phyloP scores from a whole-genome alignment of 164 flowering plant species.

The Akebia trifoliata region DNA sequence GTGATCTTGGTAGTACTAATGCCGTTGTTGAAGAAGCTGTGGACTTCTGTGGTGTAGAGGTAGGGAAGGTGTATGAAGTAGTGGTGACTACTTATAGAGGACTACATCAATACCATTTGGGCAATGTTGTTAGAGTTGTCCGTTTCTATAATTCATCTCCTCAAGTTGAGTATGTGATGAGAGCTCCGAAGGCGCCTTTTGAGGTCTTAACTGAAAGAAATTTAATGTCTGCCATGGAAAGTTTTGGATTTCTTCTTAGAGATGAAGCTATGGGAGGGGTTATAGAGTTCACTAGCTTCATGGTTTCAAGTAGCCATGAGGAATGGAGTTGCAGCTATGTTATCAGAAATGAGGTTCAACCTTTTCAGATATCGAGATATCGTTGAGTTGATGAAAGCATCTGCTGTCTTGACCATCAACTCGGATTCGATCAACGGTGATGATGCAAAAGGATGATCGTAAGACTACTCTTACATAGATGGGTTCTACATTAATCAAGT shows the following conservation, averaged over 20 bases:
- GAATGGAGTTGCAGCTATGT: slow-evolving; percentile 38
- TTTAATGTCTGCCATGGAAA: slow-evolving; percentile 33
- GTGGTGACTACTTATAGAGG: slow-evolving; percentile 51
- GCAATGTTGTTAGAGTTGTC: slow-evolving; percentile 41
- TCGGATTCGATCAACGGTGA: slow-evolving; percentile 4
- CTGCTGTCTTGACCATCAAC: slow-evolving; percentile 14
- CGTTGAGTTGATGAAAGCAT: slow-evolving; percentile 26
- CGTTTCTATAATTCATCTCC: slow-evolving; percentile 47
- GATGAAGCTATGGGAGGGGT: slow-evolving; percentile 18
- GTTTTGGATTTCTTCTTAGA: slow-evolving; percentile 16
- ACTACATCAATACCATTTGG: slow-evolving; percentile 36
- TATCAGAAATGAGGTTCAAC: slow-evolving; percentile 45
- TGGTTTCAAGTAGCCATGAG: slow-evolving; percentile 20
- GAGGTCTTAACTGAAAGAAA: slow-evolving; percentile 40
- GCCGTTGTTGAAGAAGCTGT: slow-evolving; percentile 20
- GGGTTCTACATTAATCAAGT: background rate
- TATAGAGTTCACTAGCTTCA: slow-evolving; percentile 29
- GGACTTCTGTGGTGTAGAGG: slow-evolving; percentile 36
- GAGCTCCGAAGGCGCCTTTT: slow-evolving; percentile 32
- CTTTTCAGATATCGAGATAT: slow-evolving; percentile 30
- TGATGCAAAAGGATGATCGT: background rate
- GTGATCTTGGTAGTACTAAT: slow-evolving; percentile 3
- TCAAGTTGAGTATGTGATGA: slow-evolving; percentile 37
- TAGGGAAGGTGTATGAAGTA: slow-evolving; percentile 48
- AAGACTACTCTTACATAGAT: background rate